Conservation (phyloP, 768 basidiomycete species). For the Clitopilus hobsonii region DNA sequence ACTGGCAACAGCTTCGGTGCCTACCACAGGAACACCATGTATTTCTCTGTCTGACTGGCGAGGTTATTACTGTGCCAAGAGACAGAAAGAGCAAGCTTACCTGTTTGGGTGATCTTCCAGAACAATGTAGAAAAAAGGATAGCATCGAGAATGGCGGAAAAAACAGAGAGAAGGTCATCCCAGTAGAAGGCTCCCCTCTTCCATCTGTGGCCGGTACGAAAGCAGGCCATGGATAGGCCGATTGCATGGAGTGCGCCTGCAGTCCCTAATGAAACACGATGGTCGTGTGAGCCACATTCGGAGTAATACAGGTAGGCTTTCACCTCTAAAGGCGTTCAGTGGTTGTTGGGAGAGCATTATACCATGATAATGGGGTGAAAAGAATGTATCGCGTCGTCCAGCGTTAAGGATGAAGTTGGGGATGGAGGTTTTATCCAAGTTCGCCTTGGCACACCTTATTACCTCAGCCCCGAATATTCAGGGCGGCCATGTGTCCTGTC, state of each 20-base stretch:
- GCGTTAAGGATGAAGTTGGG: too few species aligned
- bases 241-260: background rate
- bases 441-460: too few species aligned
- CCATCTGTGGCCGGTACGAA: background rate
- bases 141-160: constrained; percentile 7
- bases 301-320: too few species aligned
- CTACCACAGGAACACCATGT: background rate
- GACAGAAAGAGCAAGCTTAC: background rate
- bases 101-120: constrained; percentile 4
- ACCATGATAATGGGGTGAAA: too few species aligned
- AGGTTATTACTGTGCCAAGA: background rate
- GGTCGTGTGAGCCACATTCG: too few species aligned
- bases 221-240: background rate
- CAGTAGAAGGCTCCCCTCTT: constrained; percentile 2
- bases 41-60: constrained; percentile 1
- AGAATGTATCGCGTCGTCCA: too few species aligned
- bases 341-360: too few species aligned
- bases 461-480: too few species aligned
- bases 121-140: constrained; percentile 7
- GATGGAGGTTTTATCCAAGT: too few species aligned
- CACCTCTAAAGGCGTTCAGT: background rate
- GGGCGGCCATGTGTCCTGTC: too few species aligned
- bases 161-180: constrained; percentile 12
- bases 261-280: background rate
- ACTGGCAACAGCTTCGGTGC: background rate